A percentile compares a stretch with the other conserved stretches of the same genome.
Conservation (phyloP, 1,139 yeast species). For the Eremothecium sinecaudum region DNA sequence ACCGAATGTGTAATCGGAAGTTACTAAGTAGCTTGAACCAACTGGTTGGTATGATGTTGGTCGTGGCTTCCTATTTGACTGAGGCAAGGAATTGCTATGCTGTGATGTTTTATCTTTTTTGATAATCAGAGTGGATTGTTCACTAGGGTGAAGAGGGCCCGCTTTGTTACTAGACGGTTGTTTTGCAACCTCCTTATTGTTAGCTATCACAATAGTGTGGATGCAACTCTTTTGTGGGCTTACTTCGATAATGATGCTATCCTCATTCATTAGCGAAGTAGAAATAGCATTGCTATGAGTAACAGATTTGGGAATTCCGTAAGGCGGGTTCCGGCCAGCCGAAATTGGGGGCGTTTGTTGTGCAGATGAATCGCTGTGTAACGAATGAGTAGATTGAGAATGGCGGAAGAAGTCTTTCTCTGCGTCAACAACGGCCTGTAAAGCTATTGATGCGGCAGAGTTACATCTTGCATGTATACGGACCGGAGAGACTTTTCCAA, state of each 20-base stretch:
- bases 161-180: background rate
- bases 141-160: background rate
- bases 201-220: constrained; percentile 2
- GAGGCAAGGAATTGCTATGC: constrained; percentile 19
- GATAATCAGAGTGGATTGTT: no score
- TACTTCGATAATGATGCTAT: constrained; percentile 19
- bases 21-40: constrained; percentile 18
- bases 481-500: constrained; percentile 17
- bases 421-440: constrained; percentile 59
- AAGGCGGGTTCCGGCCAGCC: constrained; percentile 9
- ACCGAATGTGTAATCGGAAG: no score
- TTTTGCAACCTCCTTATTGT: constrained; percentile 1
- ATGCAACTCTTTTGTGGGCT: constrained; percentile 16
- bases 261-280: constrained; percentile 18
- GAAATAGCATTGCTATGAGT: constrained; percentile 33
- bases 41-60: constrained; percentile 75
- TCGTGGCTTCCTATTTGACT: constrained; percentile 48
- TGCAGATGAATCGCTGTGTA: constrained; percentile 13
- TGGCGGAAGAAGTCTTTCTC: constrained; percentile 26
- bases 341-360: constrained; percentile 9
- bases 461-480: constrained; percentile 25
- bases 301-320: constrained; percentile 34
- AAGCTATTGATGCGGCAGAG: constrained; percentile 50
- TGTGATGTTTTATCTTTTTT: background rate
- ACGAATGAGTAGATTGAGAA: constrained; percentile 7